Evolutionary conservation across 495 filamentous ascomycete genomes (phyloP), one percentile per base, ranked within the genome.

Genomic region (Pyrenopolyporus hunteri): DNA sequence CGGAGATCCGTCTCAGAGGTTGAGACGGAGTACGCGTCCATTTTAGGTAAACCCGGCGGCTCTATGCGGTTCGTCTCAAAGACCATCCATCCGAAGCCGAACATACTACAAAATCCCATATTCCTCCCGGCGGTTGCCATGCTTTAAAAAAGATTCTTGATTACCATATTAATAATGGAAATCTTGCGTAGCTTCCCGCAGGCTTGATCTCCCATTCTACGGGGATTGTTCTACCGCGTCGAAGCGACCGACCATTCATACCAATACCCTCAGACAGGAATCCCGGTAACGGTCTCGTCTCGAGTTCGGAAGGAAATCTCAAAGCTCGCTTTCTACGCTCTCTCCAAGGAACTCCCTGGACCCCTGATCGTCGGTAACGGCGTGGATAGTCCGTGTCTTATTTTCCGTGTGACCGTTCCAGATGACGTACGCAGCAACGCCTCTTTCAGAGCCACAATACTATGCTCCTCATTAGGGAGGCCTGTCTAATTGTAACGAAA

Each of bases 391-490:
- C 74, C 74, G 75, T 1, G 43, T 13, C 13, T 23, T 64, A 1
- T 70, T 72, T 60, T 75, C 73, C 2, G 74, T 77, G 25, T 73
- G 73, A 1, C 74, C 74, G 31, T 77, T 77, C 74, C 74, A 77
- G 51, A 68, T 73, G 2, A 73, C 74, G 29, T 74, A 74, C 1
- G 71, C 61, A 6, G 63, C 60, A 2, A 69, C 67, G 1, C 64
- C 59, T 6, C 40, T 14, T 40, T 55, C 25, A 74, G 55, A 2
- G 69, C 71, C 11, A 70, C 67, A 11, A 76, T 64, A 9, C 71
- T 70, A 6, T 71, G 73, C 10, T 71, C 64, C 44, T 74, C 68
- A 16, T 48, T 70, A 1, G 74, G 74, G 5, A 71, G 11, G 6
- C 72, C 73, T 9, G 70, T 72, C 74, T 73, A 77, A 39, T 75